Base-by-base conservation (phyloP, 176 grass and related monocot genomes). In the Lolium multiflorum region DNA sequence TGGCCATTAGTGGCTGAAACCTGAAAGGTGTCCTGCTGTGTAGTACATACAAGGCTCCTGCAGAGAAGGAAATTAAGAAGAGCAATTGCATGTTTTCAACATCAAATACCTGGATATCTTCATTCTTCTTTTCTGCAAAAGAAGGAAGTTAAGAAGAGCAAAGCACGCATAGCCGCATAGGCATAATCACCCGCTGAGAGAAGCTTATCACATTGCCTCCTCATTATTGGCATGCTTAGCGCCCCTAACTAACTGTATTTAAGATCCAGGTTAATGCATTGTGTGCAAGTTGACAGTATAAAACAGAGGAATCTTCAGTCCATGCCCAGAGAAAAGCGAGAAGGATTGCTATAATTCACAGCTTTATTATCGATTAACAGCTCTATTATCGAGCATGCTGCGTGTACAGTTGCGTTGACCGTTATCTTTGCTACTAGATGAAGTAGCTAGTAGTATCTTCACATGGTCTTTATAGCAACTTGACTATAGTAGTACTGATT, bases 251-350 rank as follows among this genome's bases (percentile, higher is more conserved):
- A 82, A 71, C 6, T 39, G 9, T 59, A 47, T 64, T 84, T 57
- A 80, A 80, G 75, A 46, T 46, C 44, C 5, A 9, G 80, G 79
- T 74, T 74, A 72, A 16, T 74, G 89, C 47, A 83, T 83, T 38
- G 37, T 7, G 24, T 48, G 74, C 89, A 80, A 83, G 84, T 87
- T 90, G 89, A 24, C 13, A 7, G 24, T 57, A 90, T 74, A 80
- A 83, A 73, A 81, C 16, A 38, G 3, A 37, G 2, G 10, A 9
- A 55, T 51, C n/a, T 81, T 47, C 79, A 55, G 35, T 46, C 60
- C 35, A 21, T 46, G 21, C 37, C 79, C 12, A 51, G 43, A 50
- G 71, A 71, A 87, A 82, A 44, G 84, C 8, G 9, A 72, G 3
- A 22, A 38, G 31, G 89, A 77, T 82, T 71, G 57, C 35, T 66